Evolutionary conservation across 2,329 filamentous ascomycete genomes (phyloP).

Genomic region (Domatiomyces catenatus): DNA sequence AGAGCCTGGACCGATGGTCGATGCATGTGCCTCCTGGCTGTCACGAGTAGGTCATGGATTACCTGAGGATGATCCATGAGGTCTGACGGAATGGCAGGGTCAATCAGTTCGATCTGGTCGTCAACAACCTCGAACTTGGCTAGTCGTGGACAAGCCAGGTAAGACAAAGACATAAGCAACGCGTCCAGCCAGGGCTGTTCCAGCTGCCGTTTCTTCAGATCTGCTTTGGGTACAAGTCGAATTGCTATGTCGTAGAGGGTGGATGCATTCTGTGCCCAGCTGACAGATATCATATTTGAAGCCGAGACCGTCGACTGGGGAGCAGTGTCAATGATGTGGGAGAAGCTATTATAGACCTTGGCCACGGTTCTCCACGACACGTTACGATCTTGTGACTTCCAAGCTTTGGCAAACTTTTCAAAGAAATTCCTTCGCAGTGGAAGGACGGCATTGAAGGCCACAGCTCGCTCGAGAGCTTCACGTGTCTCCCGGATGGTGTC

Average conservation of each 20-base stretch:
- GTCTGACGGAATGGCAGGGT: not conserved
- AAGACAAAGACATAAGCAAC: slow-evolving; percentile 30
- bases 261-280: not conserved
- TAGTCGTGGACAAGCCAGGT: slow-evolving; percentile 22
- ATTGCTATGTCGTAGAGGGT: slow-evolving; percentile 21
- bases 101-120: not conserved
- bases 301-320: not conserved
- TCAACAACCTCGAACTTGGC: not conserved
- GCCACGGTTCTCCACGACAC: not conserved
- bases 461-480: slow-evolving; percentile 18
- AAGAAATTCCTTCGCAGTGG: slow-evolving; percentile 18
- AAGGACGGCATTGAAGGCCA: slow-evolving; percentile 23
- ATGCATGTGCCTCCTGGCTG: not conserved
- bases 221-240: slow-evolving; percentile 27
- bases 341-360: not conserved
- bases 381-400: slow-evolving; percentile 1
- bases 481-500: not conserved
- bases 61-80: not conserved
- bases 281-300: not conserved
- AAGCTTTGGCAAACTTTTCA: slow-evolving; percentile 10
- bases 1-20: slow-evolving; percentile 16
- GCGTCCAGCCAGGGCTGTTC: slow-evolving; percentile 37
- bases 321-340: not conserved
- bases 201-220: slow-evolving; percentile 27
- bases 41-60: not conserved